Evolutionary conservation across 2,329 filamentous ascomycete genomes (phyloP).

Genomic region (Claviceps paspali): DNA sequence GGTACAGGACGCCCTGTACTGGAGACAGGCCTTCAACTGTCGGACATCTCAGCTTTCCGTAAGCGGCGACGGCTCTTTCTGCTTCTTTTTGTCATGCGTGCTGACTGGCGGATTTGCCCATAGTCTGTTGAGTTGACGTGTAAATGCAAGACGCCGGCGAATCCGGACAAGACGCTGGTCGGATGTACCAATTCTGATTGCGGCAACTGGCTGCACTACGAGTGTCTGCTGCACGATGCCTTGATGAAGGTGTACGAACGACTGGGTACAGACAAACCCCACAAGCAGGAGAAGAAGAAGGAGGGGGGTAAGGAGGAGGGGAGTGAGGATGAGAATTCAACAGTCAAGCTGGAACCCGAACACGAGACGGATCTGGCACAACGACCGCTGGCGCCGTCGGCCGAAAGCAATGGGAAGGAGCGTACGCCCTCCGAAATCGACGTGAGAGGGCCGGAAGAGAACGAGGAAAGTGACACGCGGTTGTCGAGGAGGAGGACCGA

Average conservation of each 20-base stretch:
- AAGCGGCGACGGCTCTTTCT: constrained; percentile 14
- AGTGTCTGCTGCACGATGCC: constrained; percentile 43
- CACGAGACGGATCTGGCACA: constrained; percentile 16
- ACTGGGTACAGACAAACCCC: constrained; percentile 35
- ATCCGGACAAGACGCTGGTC: constrained; percentile 44
- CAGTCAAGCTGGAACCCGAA: constrained; percentile 21
- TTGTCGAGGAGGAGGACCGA: constrained; percentile 21
- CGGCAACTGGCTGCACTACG: constrained; percentile 46
- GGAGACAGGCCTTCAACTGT: constrained; percentile 48
- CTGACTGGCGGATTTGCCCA: not conserved
- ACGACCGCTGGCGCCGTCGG: constrained; percentile 36
- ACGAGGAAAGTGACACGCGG: constrained; percentile 19
- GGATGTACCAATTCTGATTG: constrained; percentile 41
- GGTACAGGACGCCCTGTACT: constrained; percentile 43
- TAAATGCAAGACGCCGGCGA: constrained; percentile 43
- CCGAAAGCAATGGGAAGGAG: constrained; percentile 33
- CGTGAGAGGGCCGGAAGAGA: constrained; percentile 31
- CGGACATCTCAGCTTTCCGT: constrained; percentile 43
- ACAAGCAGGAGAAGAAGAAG: constrained; percentile 31
- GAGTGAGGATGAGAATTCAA: too few relatives aligned
- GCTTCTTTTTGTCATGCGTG: not conserved
- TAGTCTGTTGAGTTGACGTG: constrained; percentile 41
- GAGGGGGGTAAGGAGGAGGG: too few relatives aligned
- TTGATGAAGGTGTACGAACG: constrained; percentile 33
- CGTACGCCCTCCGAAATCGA: constrained; percentile 34